These are phyloP conservation scores for Colletotrichum abscissum DNA, from an alignment of 2,329 filamentous ascomycete species.

Conservation along the genomic window DNA sequence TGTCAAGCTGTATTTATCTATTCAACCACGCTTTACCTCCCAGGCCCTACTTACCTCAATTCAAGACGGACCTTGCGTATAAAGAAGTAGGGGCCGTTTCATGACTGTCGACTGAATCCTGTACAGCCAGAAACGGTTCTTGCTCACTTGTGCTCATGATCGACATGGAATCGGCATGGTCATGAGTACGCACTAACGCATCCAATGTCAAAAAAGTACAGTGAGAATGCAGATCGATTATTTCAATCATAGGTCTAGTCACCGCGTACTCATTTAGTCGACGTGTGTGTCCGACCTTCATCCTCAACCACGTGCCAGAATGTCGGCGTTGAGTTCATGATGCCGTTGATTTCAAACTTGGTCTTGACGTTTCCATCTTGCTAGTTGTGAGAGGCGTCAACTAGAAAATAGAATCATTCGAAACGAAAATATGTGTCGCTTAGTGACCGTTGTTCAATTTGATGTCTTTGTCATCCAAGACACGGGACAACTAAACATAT, in stretches of 20 bases:
- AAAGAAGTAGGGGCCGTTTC: not conserved
- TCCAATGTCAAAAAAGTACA: not conserved
- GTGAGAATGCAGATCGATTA: not conserved
- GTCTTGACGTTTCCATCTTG: not conserved
- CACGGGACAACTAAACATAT: not conserved
- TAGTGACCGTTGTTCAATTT: not conserved
- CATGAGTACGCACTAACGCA: not conserved
- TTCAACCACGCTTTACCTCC: not conserved
- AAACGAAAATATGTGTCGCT: not conserved
- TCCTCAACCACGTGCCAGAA: not conserved
- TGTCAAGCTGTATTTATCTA: not conserved
- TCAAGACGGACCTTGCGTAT: not conserved
- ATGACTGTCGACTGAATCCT: no score
- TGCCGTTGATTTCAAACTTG: not conserved
- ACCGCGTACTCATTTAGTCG: not conserved
- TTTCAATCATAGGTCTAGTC: not conserved
- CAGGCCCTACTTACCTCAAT: not conserved
- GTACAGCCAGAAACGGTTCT: not conserved
- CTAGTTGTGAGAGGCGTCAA: not conserved
- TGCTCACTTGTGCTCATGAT: not conserved
- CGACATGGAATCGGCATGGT: no score
- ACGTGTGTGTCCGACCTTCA: not conserved
- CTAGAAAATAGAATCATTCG: not conserved
- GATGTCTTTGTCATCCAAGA: not conserved
- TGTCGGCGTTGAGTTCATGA: not conserved